Conservation (phyloP, 148 eudicot genomes). For the Rhododendron henanense region DNA sequence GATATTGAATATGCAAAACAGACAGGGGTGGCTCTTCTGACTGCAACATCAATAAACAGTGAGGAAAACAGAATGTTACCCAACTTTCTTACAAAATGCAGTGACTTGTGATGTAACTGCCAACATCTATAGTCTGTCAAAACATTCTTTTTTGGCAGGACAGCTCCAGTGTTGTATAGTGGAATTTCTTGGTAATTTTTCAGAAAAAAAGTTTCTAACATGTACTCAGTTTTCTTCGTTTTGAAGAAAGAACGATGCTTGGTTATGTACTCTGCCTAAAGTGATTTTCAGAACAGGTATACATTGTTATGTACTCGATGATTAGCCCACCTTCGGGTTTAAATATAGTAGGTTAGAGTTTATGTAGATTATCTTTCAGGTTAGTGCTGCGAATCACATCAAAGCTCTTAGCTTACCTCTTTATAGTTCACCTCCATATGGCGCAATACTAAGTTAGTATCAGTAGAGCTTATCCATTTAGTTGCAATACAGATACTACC, state of each 20-base stretch:
- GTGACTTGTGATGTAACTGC: background rate
- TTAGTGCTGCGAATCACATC: background rate
- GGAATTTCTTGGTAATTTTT: background rate
- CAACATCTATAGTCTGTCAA: background rate
- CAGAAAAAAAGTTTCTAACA: background rate
- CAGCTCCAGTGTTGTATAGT: background rate
- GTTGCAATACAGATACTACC: slow-evolving; percentile 62
- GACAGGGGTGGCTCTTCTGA: slow-evolving; percentile 74
- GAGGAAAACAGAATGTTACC: background rate
- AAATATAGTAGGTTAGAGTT: background rate
- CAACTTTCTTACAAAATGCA: background rate
- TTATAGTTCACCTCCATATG: slow-evolving; percentile 68
- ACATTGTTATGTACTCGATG: background rate
- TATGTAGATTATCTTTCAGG: background rate
- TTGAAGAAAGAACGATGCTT: background rate
- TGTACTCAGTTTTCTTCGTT: background rate
- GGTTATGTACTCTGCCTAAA: background rate
- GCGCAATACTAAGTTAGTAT: slow-evolving; percentile 60
- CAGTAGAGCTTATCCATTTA: slow-evolving; percentile 52
- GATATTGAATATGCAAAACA: slow-evolving; percentile 90
- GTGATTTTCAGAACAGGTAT: background rate
- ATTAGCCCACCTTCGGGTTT: background rate
- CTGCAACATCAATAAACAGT: slow-evolving; percentile 41
- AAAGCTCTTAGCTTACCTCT: slow-evolving; percentile 41
- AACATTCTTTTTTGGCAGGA: background rate